phyloP scores from a whole-genome alignment of 129 eudicot species.

The Heracleum sosnowskyi region DNA sequence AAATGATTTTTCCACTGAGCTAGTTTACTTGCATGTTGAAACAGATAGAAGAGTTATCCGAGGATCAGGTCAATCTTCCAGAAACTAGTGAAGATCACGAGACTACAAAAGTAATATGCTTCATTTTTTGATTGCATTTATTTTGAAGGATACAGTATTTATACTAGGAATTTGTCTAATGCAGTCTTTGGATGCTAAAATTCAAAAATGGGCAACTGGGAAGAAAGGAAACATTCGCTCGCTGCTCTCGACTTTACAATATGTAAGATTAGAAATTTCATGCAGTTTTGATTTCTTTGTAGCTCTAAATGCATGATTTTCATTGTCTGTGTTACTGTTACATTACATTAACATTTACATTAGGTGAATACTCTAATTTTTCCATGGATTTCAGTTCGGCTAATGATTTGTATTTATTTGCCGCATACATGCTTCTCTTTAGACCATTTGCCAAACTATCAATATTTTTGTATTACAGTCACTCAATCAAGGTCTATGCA shows the following conservation, averaged over 20 bases:
- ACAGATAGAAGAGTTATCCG: constrained; percentile 56
- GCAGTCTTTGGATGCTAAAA: constrained; percentile 71
- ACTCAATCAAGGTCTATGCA: neutral
- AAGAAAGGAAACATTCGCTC: constrained; percentile 97
- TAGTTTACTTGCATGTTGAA: constrained; percentile 12
- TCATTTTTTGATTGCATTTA: neutral
- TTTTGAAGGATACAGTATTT: neutral
- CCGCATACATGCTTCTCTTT: neutral
- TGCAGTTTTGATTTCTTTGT: too few relatives aligned
- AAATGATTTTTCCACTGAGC: neutral
- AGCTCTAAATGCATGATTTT: neutral
- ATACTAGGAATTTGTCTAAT: constrained; percentile 11
- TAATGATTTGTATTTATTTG: neutral
- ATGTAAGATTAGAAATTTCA: constrained; percentile 36
- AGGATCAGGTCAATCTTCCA: constrained; percentile 24
- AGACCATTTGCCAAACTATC: neutral
- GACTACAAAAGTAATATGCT: constrained; percentile 36
- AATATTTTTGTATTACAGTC: neutral
- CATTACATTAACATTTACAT: too few relatives aligned
- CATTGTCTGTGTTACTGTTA: neutral
- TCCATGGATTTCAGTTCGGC: neutral
- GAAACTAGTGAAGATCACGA: constrained; percentile 32
- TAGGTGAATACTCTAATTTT: neutral
- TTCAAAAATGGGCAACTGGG: constrained; percentile 74
- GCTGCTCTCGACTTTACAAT: constrained; percentile 88